A percentile compares a stretch with the other conserved stretches of the same genome.
These are phyloP conservation scores for Fraxinus americana DNA, from an alignment of 257 asterid genomes.

Conservation along the genomic window DNA sequence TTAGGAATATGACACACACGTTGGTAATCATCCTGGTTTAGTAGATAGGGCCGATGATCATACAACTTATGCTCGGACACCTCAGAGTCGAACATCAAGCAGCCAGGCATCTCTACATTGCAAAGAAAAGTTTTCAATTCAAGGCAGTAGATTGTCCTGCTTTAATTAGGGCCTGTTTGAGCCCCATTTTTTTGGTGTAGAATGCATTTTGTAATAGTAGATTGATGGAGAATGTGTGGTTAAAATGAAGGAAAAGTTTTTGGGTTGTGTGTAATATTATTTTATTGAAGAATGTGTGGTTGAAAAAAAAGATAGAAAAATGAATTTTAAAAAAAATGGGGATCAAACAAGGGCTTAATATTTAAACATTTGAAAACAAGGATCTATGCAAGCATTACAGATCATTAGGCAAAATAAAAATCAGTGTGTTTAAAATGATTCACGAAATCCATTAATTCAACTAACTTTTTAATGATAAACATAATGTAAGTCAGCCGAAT, in stretches of 20 bases:
- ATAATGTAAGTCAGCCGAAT: too few species aligned
- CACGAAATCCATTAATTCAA: not conserved
- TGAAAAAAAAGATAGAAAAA: too few species aligned
- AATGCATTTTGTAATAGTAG: too few species aligned
- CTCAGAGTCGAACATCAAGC: conserved; percentile 19
- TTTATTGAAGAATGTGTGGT: too few species aligned
- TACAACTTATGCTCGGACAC: conserved; percentile 33
- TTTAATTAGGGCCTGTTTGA: not conserved
- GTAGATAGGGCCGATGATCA: conserved; percentile 69
- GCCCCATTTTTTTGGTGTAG: too few species aligned
- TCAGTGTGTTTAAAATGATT: not conserved
- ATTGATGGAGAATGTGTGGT: too few species aligned
- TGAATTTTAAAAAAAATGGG: too few species aligned
- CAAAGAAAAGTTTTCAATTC: not conserved
- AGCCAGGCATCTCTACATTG: conserved; percentile 67
- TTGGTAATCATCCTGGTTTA: conserved; percentile 64
- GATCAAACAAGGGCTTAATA: not conserved
- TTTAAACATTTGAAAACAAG: not conserved
- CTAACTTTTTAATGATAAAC: too few species aligned
- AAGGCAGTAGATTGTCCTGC: not conserved
- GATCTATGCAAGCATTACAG: not conserved
- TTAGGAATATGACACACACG: conserved; percentile 73
- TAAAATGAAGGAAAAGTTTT: too few species aligned
- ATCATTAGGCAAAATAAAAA: not conserved
- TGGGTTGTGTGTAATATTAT: too few species aligned